Percentiles rank a stretch among this genome's conserved stretches.
Conservation (phyloP, 306 rosid species). For the Geum urbanum region DNA sequence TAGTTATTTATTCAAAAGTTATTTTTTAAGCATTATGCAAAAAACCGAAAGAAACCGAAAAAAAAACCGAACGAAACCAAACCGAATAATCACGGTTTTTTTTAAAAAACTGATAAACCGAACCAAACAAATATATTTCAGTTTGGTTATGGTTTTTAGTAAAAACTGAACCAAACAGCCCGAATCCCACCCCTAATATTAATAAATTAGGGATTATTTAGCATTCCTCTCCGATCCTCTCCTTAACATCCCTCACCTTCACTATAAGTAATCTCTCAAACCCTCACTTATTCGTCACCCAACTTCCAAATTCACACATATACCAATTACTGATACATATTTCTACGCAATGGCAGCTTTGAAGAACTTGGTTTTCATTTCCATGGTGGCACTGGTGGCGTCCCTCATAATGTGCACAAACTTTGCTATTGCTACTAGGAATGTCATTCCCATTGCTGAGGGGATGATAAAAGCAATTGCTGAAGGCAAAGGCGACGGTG, state of each 20-base stretch:
- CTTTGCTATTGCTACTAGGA: conserved; percentile 16
- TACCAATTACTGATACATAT: neutral
- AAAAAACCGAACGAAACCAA: too few species aligned
- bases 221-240: conserved; percentile 5
- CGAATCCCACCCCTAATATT: too few species aligned
- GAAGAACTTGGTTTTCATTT: conserved; percentile 5
- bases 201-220: too few species aligned
- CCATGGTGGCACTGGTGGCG: neutral
- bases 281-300: neutral
- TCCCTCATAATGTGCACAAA: neutral
- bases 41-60: too few species aligned
- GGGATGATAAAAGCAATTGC: neutral
- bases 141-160: too few species aligned
- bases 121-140: too few species aligned
- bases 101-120: too few species aligned
- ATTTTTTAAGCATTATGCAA: too few species aligned
- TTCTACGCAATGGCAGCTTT: conserved; percentile 18
- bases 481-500: neutral
- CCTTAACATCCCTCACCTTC: conserved; percentile 1
- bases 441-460: neutral
- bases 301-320: neutral
- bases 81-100: too few species aligned
- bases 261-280: conserved; percentile 5
- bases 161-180: too few species aligned
- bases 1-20: too few species aligned